phyloP scores from a whole-genome alignment of 805 yeast genomes.

The Sugiyamaella valdiviana region DNA sequence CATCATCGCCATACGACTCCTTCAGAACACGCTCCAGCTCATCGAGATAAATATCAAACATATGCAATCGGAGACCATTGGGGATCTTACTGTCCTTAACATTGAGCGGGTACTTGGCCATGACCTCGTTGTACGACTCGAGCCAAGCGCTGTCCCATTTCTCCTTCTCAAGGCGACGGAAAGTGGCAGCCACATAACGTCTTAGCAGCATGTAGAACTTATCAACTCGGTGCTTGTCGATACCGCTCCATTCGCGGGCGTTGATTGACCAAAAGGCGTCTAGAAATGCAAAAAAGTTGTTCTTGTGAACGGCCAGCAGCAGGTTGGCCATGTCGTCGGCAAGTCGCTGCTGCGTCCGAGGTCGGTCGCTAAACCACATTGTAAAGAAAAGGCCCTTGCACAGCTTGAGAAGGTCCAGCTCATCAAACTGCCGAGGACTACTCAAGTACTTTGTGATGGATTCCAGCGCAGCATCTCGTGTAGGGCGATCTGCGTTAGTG shows the following conservation, averaged over 20 bases:
- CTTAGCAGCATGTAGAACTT: conserved; percentile 79
- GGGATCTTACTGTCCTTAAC: conserved; percentile 58
- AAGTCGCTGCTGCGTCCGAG: conserved; percentile 81
- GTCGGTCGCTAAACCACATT: conserved; percentile 96
- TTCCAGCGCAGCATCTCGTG: conserved; percentile 67
- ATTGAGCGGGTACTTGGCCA: conserved; percentile 35
- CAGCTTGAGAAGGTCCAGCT: conserved; percentile 64
- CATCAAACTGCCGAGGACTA: conserved; percentile 36
- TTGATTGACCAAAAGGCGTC: conserved; percentile 78
- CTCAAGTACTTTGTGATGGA: conserved; percentile 55
- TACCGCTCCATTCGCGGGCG: conserved; percentile 70
- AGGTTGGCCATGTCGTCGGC: conserved; percentile 65
- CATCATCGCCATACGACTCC: conserved; percentile 38
- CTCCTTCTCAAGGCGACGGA: conserved; percentile 48
- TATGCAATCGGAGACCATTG: conserved; percentile 74
- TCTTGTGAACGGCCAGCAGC: conserved; percentile 31
- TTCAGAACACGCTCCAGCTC: conserved; percentile 69
- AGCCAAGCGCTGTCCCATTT: conserved; percentile 52
- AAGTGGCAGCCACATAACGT: conserved; percentile 59
- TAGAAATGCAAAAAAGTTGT: conserved; percentile 46
- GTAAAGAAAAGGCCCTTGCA: conserved; percentile 96
- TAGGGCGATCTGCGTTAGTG: conserved; percentile 43
- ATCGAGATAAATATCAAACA: conserved; percentile 76
- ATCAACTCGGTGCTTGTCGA: conserved; percentile 82
- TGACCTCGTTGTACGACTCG: conserved; percentile 34